Conservation (phyloP, 2,329 filamentous ascomycete genomes). For the Tolypocladium tundrense region DNA sequence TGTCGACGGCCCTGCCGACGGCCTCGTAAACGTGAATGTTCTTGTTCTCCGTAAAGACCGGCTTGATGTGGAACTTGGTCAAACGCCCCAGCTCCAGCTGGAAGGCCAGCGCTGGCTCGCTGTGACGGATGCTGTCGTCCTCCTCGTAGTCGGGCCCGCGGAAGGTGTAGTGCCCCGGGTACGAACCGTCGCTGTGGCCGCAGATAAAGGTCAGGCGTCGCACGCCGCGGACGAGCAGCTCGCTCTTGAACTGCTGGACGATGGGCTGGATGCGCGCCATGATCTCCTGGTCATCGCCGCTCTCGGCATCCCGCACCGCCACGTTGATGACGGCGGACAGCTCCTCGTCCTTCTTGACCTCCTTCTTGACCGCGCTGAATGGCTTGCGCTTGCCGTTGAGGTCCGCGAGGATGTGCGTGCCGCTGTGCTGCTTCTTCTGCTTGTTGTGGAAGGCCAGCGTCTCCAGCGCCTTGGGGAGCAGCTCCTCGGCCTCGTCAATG, state of each 20-base stretch:
- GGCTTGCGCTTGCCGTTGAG: constrained; percentile 63
- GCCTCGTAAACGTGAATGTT: constrained; percentile 99
- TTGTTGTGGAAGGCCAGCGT: constrained; percentile 55
- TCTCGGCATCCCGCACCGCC: constrained; percentile 81
- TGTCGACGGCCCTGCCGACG: constrained; percentile 85
- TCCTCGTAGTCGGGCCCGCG: constrained; percentile 82
- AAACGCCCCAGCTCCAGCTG: constrained; percentile 92
- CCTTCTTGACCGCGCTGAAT: constrained; percentile 13
- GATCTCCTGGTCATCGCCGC: constrained; percentile 70
- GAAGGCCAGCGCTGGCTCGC: constrained; percentile 92
- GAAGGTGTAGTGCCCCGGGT: constrained; percentile 98
- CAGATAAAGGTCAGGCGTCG: constrained; percentile 94
- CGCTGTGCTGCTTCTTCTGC: constrained; percentile 43
- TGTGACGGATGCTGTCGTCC: constrained; percentile 94
- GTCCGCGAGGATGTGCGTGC: constrained; percentile 56
- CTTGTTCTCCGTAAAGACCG: constrained; percentile 97
- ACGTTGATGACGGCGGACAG: constrained; percentile 89
- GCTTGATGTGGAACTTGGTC: constrained; percentile 95
- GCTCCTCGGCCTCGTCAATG: constrained; percentile 86
- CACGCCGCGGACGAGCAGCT: constrained; percentile 70
- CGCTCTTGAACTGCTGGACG: constrained; percentile 71
- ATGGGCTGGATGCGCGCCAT: constrained; percentile 65
- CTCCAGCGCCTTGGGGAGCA: constrained; percentile 74
- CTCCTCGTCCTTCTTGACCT: constrained; percentile 52
- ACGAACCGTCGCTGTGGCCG: constrained; percentile 85